Percentiles rank a stretch among this genome's conserved stretches.
Conservation (phyloP, 257 asterid species). For the Solanum gandarillasii region DNA sequence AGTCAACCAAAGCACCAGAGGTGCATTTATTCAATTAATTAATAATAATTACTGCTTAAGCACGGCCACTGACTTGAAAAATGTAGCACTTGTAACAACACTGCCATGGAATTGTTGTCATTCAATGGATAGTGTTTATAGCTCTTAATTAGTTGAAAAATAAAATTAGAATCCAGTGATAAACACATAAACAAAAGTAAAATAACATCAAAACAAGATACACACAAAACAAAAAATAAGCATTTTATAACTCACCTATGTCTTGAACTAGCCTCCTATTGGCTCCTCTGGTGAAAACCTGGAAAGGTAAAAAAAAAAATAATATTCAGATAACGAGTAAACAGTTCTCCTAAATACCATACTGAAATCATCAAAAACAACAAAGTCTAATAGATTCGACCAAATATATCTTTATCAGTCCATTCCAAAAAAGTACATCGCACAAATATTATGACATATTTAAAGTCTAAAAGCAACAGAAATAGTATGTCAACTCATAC, state of each 20-base stretch:
- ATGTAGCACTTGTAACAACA: not conserved
- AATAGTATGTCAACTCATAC: not conserved
- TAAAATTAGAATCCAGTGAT: not conserved
- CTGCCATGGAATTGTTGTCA: too few relatives aligned
- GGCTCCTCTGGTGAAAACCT: constrained; percentile 23
- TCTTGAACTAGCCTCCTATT: constrained; percentile 21
- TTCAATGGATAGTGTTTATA: not conserved
- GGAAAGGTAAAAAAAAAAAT: not conserved
- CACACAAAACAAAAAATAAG: not conserved
- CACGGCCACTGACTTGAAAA: not conserved
- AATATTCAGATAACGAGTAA: not conserved
- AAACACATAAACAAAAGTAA: not conserved
- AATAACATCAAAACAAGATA: not conserved
- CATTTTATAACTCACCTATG: constrained; percentile 10
- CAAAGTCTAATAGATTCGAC: not conserved
- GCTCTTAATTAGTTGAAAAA: not conserved
- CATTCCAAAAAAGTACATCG: not conserved
- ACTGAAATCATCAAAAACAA: not conserved
- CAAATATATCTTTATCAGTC: too few relatives aligned
- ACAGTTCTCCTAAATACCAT: not conserved
- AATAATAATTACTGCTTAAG: not conserved
- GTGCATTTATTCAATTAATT: not conserved
- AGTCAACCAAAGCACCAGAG: not conserved
- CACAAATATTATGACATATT: not conserved
- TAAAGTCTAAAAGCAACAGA: not conserved